Evolutionary conservation across 2,329 filamentous ascomycete species (phyloP).

Genomic region (Pseudocercospora fuligena): DNA sequence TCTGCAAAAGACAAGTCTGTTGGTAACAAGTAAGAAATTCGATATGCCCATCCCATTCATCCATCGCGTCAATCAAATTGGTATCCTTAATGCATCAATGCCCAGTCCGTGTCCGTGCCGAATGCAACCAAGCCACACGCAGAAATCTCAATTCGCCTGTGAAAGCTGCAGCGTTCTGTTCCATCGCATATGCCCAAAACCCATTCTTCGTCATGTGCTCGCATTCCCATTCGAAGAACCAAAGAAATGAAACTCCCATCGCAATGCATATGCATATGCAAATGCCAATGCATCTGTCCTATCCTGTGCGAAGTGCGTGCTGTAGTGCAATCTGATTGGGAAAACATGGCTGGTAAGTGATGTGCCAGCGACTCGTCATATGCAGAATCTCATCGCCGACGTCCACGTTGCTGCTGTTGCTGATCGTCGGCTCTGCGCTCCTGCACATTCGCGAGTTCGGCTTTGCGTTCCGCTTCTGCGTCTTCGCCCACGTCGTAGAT

Average conservation of each 20-base stretch:
- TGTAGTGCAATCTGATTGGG: slow-evolving; percentile 4
- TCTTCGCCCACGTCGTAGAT: slow-evolving; percentile 38
- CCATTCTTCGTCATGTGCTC: not conserved
- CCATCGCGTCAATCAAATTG: slow-evolving; percentile 9
- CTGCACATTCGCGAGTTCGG: slow-evolving; percentile 27
- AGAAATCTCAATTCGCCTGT: not conserved
- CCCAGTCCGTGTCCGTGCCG: not conserved
- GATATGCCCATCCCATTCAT: not conserved
- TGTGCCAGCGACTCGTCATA: not conserved
- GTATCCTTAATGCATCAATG: slow-evolving; percentile 6
- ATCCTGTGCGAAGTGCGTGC: not conserved
- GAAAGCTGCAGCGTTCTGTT: not conserved
- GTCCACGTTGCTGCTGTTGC: slow-evolving; percentile 10
- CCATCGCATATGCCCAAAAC: slow-evolving; percentile 11
- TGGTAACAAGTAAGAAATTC: slow-evolving; percentile 7
- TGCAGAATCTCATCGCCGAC: slow-evolving; percentile 9
- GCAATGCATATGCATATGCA: not conserved
- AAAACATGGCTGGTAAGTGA: not conserved
- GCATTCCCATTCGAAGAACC: slow-evolving; percentile 16
- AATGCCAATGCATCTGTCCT: not conserved
- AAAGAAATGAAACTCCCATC: not conserved
- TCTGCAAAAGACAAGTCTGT: slow-evolving; percentile 12
- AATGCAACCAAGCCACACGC: slow-evolving; percentile 1
- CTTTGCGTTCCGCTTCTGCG: slow-evolving; percentile 33
- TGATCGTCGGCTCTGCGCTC: slow-evolving; percentile 6